phyloP scores from a whole-genome alignment of 2,329 filamentous ascomycete species.

The Dactylonectria macrodidyma region DNA sequence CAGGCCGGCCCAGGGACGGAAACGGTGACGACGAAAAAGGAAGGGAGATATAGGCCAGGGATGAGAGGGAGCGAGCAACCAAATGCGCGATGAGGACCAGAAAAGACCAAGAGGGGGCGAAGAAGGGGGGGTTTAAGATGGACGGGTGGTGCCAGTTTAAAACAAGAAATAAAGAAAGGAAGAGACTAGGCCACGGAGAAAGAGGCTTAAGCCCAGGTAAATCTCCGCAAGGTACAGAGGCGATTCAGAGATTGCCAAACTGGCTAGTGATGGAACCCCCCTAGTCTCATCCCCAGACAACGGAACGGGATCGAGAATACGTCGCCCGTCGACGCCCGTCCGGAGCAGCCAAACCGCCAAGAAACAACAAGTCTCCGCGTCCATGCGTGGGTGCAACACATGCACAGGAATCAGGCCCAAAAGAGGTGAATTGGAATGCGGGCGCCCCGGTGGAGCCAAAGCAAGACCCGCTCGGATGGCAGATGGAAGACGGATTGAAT shows the following conservation, averaged over 20 bases:
- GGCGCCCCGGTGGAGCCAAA: slow-evolving; percentile 40
- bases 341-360: slow-evolving; percentile 5
- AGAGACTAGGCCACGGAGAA: not conserved
- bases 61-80: slow-evolving; percentile 7
- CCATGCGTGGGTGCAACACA: slow-evolving; percentile 31
- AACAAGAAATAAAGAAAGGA: not conserved
- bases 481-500: not conserved
- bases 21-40: slow-evolving; percentile 25
- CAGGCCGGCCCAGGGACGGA: slow-evolving; percentile 23
- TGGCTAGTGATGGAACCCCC: not conserved
- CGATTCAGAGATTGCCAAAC: slow-evolving; percentile 8
- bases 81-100: slow-evolving; percentile 14
- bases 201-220: slow-evolving; percentile 1
- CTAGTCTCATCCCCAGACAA: slow-evolving; percentile 3
- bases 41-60: slow-evolving; percentile 33
- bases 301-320: slow-evolving; percentile 5
- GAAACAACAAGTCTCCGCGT: slow-evolving; percentile 30
- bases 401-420: slow-evolving; percentile 25
- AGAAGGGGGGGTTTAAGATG: not conserved
- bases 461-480: slow-evolving; percentile 31
- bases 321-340: slow-evolving; percentile 10
- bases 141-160: not conserved
- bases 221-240: slow-evolving; percentile 1
- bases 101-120: slow-evolving; percentile 21
- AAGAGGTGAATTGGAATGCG: slow-evolving; percentile 41